Conservation (phyloP, 1,139 yeast genomes). For the Yamadazyma epiphylla region DNA sequence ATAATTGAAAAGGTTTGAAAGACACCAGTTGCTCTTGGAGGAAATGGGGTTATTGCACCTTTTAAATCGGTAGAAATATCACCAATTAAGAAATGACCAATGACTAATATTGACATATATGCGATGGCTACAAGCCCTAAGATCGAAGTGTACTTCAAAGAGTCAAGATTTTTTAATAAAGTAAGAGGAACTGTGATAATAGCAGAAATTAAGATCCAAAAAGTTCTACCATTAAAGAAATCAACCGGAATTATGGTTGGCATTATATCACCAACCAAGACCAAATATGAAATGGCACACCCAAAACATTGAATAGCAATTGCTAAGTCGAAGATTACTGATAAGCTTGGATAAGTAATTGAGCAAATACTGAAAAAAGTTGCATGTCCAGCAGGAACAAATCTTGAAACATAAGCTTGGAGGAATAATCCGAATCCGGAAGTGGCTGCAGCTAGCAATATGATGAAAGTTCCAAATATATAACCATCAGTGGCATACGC, state of each 20-base stretch:
- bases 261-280: slow-evolving; percentile 45
- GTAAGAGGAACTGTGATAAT: slow-evolving; percentile 39
- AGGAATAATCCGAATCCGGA: slow-evolving; percentile 79
- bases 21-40: slow-evolving; percentile 57
- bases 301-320: slow-evolving; percentile 79
- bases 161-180: slow-evolving; percentile 40
- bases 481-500: slow-evolving; percentile 87
- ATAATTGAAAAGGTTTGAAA: slow-evolving; percentile 55
- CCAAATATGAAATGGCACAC: slow-evolving; percentile 44
- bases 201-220: slow-evolving; percentile 38
- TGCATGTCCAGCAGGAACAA: slow-evolving; percentile 69
- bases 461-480: slow-evolving; percentile 59
- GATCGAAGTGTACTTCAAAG: slow-evolving; percentile 41
- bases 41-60: slow-evolving; percentile 57
- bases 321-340: slow-evolving; percentile 80
- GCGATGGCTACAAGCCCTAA: slow-evolving; percentile 39
- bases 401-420: slow-evolving; percentile 70
- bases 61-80: slow-evolving; percentile 43
- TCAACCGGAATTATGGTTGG: slow-evolving; percentile 31
- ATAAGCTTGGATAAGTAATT: slow-evolving; percentile 78
- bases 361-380: slow-evolving; percentile 83
- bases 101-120: slow-evolving; percentile 36
- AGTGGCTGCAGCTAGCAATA: slow-evolving; percentile 70
- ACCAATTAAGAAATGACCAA: slow-evolving; percentile 28
- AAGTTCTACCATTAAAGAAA: slow-evolving; percentile 20